Base-by-base conservation (phyloP, 176 grass and related monocot species). In the Alloteropsis semialata region DNA sequence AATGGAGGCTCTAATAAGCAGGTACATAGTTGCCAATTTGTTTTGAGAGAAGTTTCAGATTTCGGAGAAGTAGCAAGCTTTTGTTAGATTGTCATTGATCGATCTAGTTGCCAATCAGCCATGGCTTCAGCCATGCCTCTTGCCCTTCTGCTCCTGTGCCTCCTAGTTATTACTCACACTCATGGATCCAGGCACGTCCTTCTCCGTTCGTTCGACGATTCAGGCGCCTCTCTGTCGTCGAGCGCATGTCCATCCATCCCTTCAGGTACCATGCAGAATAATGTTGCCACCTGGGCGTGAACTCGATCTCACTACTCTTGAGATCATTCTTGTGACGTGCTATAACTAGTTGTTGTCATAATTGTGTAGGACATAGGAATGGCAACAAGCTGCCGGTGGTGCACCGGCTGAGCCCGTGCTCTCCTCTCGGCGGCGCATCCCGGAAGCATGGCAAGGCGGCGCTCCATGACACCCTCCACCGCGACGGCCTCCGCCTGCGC, bases 351-450 rank as follows among this genome's bases (percentile, higher is more conserved):
- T 0, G 11, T 5, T 79, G 13, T 46, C 9, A 1, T 30, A 1
- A 65, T 14, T 21, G 5, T 67, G 33, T 15, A 72, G 67, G 39
- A 32, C 17, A 3, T 12, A 34, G 1, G 28, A 45, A 1, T 22
- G 62, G 57, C 75, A 78, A 63, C 56, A 46, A 17, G 63, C 49
- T 84, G 27, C 82, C 73, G 0, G 27, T 84, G 5, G 27, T 84
- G 13, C 82, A 84, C 73, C 49, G 73, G 27, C 51, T 84, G 27
- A 84, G 73, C 49, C 36, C 17, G 9, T 84, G 82, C 48, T 84
- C 82, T 7, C 72, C 72, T 22, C 8, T 76, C 5, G 25, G 36
- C 19, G 36, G 25, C 5, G 18, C 61, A 18, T 8, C 13, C 0
- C 18, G 5, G 13, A 56, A 44, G 5, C 49, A 25, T 5, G 19